phyloP scores from a whole-genome alignment of 2,329 filamentous ascomycete genomes.

The Exophiala mesophila region DNA sequence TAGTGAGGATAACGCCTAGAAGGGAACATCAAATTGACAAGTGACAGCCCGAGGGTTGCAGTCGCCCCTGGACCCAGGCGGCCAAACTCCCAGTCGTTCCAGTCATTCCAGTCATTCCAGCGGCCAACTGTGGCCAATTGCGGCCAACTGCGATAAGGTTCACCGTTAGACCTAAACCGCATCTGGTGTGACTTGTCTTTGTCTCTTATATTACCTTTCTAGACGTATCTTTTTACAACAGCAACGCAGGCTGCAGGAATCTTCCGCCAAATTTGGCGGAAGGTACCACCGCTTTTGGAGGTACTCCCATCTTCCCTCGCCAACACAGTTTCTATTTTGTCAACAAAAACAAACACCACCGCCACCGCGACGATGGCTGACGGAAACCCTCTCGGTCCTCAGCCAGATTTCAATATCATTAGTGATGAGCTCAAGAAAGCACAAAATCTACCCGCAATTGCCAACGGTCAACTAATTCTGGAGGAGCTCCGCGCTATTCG shows the following conservation, averaged over 20 bases:
- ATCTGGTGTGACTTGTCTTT: too few relatives aligned
- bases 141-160: constrained; percentile 10
- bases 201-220: too few relatives aligned
- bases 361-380: constrained; percentile 12
- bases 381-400: constrained; percentile 12
- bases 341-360: constrained; percentile 13
- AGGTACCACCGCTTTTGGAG: constrained; percentile 7
- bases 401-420: constrained; percentile 15
- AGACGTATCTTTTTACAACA: too few relatives aligned
- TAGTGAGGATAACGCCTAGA: too few relatives aligned
- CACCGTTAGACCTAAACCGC: constrained; percentile 19
- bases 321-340: constrained; percentile 2
- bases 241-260: constrained; percentile 1
- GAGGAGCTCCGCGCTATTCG: constrained; percentile 16
- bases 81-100: too few relatives aligned
- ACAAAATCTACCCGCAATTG: constrained; percentile 12
- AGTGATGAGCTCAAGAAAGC: constrained; percentile 11
- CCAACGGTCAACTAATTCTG: constrained; percentile 13
- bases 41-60: too few relatives aligned
- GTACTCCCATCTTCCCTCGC: constrained; percentile 8
- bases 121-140: too few relatives aligned
- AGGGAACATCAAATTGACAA: too few relatives aligned
- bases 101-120: too few relatives aligned
- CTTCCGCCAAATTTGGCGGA: constrained; percentile 3
- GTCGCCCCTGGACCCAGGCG: too few relatives aligned